Evolutionary conservation across 257 asterid genomes (phyloP), one percentile per base, ranked within the genome.

Genomic region (Solanum raphanifolium): DNA sequence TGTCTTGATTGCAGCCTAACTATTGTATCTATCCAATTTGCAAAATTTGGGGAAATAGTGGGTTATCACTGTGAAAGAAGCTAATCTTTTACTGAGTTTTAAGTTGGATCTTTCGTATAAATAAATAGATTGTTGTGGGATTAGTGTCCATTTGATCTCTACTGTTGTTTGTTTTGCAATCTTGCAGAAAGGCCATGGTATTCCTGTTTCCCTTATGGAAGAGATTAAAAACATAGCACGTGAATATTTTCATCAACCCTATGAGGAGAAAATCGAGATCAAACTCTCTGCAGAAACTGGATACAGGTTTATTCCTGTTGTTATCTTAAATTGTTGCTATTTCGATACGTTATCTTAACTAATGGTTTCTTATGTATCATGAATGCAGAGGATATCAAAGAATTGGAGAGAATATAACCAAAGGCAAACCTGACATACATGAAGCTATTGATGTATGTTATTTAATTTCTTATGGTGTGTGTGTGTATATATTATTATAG

Each of bases 401-500:
- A 55, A 90, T 95, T 10, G 95, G 99, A 13, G 93, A 93, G 90
- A 97, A 97, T 89, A 82, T 97, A 83, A 95, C 99, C 39, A 92
- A 93, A 91, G 99, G 99, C 48, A 87, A 89, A 31, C 98, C 96
- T 5, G 99, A 97, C 87, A 90, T 90, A 96, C 99, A 97, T 18
- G 99, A 97, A 94, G 99, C 99, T 73, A 94, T 97, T 43, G 99
- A 97, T 91, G 99, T 97, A 92, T 87, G 98, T 90, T 88, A 74
- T 84, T 60, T 62, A 21, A 55, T 83, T 84, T 21, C 71, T 71
- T 58, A 20, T 34, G 25, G 32, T 31, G 38, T 62, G 29, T 62
- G 66, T 58, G 10, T 23, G 9, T 62, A 20, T 58, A 9, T 41
- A 27, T n/a, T 76, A 66, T 66, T 5, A 0, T 71, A 48, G 68